A percentile compares a stretch with the other conserved stretches of the same genome.
phyloP scores from a whole-genome alignment of 129 eudicot species.

The Centrapalus pauciflorus region DNA sequence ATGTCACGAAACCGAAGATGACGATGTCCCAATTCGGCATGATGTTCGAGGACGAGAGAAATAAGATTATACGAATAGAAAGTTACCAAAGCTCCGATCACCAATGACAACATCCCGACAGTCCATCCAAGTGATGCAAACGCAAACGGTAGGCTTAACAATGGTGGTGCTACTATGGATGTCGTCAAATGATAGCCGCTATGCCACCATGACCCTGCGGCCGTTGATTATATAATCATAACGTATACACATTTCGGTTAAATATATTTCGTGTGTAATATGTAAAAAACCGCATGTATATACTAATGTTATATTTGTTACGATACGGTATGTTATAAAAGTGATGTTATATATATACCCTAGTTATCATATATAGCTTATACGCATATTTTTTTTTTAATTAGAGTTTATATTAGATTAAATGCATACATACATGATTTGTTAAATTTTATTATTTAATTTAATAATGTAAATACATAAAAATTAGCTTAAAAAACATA shows the following conservation, averaged over 20 bases:
- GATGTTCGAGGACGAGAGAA: slow-evolving; percentile 77
- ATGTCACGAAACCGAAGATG: slow-evolving; percentile 81
- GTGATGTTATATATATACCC: too few species aligned
- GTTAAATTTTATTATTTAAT: too few species aligned
- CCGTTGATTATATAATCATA: too few species aligned
- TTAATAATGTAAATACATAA: too few species aligned
- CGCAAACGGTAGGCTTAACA: slow-evolving; percentile 82
- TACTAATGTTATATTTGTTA: too few species aligned
- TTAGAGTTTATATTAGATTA: too few species aligned
- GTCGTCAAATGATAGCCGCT: slow-evolving; percentile 87
- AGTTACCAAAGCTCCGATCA: slow-evolving; percentile 58
- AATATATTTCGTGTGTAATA: background rate
- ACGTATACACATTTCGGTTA: background rate
- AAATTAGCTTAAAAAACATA: too few species aligned
- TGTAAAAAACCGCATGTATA: too few species aligned
- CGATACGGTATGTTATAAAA: too few species aligned
- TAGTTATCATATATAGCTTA: too few species aligned
- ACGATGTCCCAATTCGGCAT: slow-evolving; percentile 63
- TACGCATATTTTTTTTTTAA: too few species aligned
- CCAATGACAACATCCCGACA: slow-evolving; percentile 47
- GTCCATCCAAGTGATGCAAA: slow-evolving; percentile 77
- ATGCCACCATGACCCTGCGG: slow-evolving; percentile 90
- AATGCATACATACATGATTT: too few species aligned
- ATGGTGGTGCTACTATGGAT: slow-evolving; percentile 79
- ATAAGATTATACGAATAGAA: slow-evolving; percentile 82